Base-by-base conservation (phyloP, 768 basidiomycete species). In the Cubamyces lactineus region DNA sequence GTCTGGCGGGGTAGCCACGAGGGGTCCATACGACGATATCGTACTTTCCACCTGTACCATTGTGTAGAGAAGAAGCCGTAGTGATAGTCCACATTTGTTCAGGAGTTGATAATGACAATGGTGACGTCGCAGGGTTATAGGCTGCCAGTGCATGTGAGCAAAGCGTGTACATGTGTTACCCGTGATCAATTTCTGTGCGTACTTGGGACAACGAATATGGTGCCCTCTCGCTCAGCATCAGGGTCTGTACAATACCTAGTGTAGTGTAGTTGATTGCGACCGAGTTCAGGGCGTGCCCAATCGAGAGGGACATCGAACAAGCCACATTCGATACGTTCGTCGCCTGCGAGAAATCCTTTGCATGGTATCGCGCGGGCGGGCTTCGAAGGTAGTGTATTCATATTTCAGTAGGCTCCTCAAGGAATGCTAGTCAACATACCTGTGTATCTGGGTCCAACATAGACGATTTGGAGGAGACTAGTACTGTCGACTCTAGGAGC, bases 151-250 rank as follows among this genome's bases (percentile, higher is more conserved):
- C 9, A 11, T 11, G 34, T 34, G 5, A 34, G 34, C 34, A 34
- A 34, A 6, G 34, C 9, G 9, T 11, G n/a, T n/a, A n/a, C n/a
- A n/a, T n/a, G n/a, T n/a, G 34, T 34, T 34, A 11, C 34, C 11
- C 9, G 34, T 34, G 6, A 11, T 11, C 34, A 6, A 11, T 34
- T 9, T 4, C 34, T 34, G 9, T 6, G 45, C 7, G 13, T 47
- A 61, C 59, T 52, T 26, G 52, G 51, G 43, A 53, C 52, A 23
- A 61, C 43, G 38, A 61, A 53, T 21, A 61, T 45, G 9, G 52
- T 53, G 11, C 46, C 59, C 6, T 21, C 42, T 17, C 52, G 59
- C 51, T 34, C 34, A 1, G 21, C 53, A 26, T 26, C 47, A 3
- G 47, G 23, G 2, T 52, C 42, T 3, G 59, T 52, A 24, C 39